Conservation (phyloP, 2,329 filamentous ascomycete genomes). For the Colletotrichum camelliae region DNA sequence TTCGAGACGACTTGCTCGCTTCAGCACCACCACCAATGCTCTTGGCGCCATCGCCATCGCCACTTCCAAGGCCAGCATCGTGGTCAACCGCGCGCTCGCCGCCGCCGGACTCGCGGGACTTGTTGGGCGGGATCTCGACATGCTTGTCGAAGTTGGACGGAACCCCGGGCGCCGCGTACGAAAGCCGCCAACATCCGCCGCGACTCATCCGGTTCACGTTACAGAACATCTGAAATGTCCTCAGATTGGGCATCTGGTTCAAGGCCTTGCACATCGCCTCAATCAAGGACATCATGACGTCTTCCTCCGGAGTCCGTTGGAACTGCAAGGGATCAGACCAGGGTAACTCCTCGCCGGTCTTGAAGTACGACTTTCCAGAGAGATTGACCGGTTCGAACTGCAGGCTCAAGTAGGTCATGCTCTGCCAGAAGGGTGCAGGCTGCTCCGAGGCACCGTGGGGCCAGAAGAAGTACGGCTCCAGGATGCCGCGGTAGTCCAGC, state of each 20-base stretch:
- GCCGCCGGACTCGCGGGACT: accelerated
- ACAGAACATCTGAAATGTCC: neutral
- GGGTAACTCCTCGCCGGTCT: neutral
- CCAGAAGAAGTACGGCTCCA: neutral
- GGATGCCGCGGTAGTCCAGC: neutral
- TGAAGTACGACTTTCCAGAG: neutral
- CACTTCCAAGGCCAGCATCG: neutral
- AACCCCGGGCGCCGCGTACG: neutral
- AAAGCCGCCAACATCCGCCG: neutral
- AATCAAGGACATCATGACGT: neutral
- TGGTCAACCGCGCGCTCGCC: accelerated
- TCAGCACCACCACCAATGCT: neutral
- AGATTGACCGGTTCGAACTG: neutral
- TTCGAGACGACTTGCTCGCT: neutral
- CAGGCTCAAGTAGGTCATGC: neutral
- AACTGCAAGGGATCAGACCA: neutral
- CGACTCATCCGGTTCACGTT: neutral
- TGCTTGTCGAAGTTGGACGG: neutral
- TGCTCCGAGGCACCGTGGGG: neutral
- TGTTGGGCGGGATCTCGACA: neutral
- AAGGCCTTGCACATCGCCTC: neutral
- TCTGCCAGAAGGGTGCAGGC: neutral
- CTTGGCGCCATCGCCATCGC: neutral
- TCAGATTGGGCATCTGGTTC: neutral
- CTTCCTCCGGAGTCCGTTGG: neutral